These are phyloP conservation scores for Dryas octopetala DNA, from an alignment of 306 rosid species.

Conservation along the genomic window DNA sequence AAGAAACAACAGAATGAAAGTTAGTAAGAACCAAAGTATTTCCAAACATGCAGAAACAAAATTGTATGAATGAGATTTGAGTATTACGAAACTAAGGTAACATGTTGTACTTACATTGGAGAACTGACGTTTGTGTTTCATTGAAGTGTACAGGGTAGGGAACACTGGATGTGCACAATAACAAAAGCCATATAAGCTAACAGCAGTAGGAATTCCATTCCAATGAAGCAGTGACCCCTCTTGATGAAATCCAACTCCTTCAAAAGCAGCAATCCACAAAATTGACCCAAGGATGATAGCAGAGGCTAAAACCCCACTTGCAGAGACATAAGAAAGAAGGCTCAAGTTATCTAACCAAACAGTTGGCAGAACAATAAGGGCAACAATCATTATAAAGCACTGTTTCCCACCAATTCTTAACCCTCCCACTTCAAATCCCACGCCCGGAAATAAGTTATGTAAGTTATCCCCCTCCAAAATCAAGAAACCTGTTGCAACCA, in stretches of 20 bases:
- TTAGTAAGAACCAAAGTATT: neutral
- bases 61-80: neutral
- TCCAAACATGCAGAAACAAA: neutral
- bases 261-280: slow-evolving; percentile 57
- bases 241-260: slow-evolving; percentile 56
- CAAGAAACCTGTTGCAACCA: slow-evolving; percentile 72
- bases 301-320: slow-evolving; percentile 85
- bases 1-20: neutral
- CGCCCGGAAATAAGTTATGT: slow-evolving; percentile 44
- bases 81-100: neutral
- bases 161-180: slow-evolving; percentile 90
- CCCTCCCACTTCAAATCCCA: slow-evolving; percentile 40
- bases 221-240: slow-evolving; percentile 47
- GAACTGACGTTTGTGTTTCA: slow-evolving; percentile 70
- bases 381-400: slow-evolving; percentile 52
- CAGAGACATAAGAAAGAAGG: slow-evolving; percentile 73
- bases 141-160: slow-evolving; percentile 77
- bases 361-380: slow-evolving; percentile 61
- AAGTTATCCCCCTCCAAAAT: slow-evolving; percentile 86
- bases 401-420: slow-evolving; percentile 43
- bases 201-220: slow-evolving; percentile 65
- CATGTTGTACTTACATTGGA: slow-evolving; percentile 57
- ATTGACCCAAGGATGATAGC: slow-evolving; percentile 54
- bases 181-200: slow-evolving; percentile 79
- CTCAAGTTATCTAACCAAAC: slow-evolving; percentile 75